Evolutionary conservation across 345 rosid species (phyloP), one percentile per base, ranked within the genome.

Genomic region (Gossypium thurberi): DNA sequence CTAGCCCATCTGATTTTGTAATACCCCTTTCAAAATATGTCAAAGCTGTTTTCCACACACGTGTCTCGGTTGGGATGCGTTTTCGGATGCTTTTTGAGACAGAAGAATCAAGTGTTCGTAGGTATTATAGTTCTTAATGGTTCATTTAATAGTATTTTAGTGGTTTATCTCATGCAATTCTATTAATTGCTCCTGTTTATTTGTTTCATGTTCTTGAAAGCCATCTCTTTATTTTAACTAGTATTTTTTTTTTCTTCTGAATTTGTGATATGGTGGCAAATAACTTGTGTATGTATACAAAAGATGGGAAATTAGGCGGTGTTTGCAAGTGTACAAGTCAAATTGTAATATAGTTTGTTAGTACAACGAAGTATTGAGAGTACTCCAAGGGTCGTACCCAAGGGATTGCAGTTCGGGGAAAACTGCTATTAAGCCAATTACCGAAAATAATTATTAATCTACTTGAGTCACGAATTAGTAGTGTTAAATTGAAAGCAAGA

Each of bases 1-100:
- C 92, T 67, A 85, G 89, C 64, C 89, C 88, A 71, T 88, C 89
- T 65, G 92, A 88, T 72, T 88, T 88, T 81, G 85, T 88, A 71
- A 85, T 86, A 72, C 92, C 88, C 61, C 74, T 88, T 71, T 76
- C 68, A 64, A 64, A 42, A 64, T 64, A 64, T 2, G 56, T 13
- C 40, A 65, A 44, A 26, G 53, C 53, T 46, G 70, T 46, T 43
- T 46, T 46, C 70, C 53, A 66, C 18, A 46, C 55, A 6, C 55
- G 20, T 66, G 55, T 66, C n/a, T 46, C 20, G 2, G 51, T 20
- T 11, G 90, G 92, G 58, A 88, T 88, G 92, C 92, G 92, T 71
- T 88, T 86, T 67, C 82, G 90, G 83, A 88, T 88, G 92, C 87
- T 86, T 26, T 88, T 88, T 62, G 92, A 88, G 73, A 88, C 92